phyloP scores from a whole-genome alignment of 78 protist genomes.

The Corallochytrium limacisporum region DNA sequence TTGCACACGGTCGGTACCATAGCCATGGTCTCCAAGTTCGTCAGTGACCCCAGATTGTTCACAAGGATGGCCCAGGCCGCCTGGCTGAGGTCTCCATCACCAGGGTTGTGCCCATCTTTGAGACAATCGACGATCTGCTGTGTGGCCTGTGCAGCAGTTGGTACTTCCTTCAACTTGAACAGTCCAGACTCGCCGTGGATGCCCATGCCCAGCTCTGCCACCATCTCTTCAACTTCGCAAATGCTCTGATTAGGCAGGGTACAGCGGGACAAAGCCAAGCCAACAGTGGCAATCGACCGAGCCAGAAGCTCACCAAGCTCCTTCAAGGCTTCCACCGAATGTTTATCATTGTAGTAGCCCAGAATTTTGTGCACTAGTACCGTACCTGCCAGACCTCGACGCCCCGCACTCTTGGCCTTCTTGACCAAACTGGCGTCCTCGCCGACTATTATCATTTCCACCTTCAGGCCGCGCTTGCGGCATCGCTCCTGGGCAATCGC shows the following conservation, averaged over 20 bases:
- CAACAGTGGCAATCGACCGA: too few species aligned
- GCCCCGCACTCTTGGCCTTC: background rate
- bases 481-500: slow-evolving; percentile 21
- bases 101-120: background rate
- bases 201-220: background rate
- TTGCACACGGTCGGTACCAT: background rate
- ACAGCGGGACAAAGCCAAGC: too few species aligned
- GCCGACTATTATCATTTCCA: slow-evolving; percentile 27
- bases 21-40: background rate
- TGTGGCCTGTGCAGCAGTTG: background rate
- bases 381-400: slow-evolving; percentile 43
- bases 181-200: background rate
- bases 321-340: background rate
- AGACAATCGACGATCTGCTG: background rate
- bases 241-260: background rate
- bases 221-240: background rate
- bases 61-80: background rate
- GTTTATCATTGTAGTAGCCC: background rate
- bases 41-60: background rate
- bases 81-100: background rate
- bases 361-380: slow-evolving; percentile 27
- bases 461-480: background rate
- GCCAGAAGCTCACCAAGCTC: too few species aligned
- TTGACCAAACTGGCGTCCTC: slow-evolving; percentile 19
- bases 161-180: background rate